Evolutionary conservation across 1,139 yeast species (phyloP), one percentile per base, ranked within the genome.

Genomic region (Nadsonia starkeyi-henricii): DNA sequence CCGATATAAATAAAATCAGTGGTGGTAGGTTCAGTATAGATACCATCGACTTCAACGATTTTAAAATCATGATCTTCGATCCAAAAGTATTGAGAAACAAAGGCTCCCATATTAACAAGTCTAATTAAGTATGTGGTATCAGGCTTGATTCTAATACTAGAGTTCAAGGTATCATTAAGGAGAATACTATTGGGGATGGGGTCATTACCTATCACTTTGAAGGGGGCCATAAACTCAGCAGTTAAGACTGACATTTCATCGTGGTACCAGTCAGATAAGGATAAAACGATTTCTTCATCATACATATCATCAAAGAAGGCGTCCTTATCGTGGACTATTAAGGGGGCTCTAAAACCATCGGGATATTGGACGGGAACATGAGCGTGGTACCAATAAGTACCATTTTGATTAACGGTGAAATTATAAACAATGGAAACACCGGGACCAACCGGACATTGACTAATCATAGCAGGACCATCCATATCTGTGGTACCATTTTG

Each of bases 181-280:
- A 86, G 69, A 56, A 83, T 62, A 61, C 79, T 79, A 58, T 82
- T 79, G 2, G 97, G 97, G 57, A 89, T 78, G 43, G 97, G 97
- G 66, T 89, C 97, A 37, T 96, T 95, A 55, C 97, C 97, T 4
- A 95, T 85, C 45, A 97, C 97, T 66, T 89, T 89, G 68, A 74
- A 81, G 54, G 82, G 66, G 55, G 71, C 75, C 68, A 85, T 62
- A 68, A 88, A 88, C 45, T 53, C 52, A 19, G 60, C 57, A 53
- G 73, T 66, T 56, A 88, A 71, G 20, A 62, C 73, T 45, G 72
- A 72, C 44, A 81, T 71, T 48, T 71, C 67, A 39, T 75, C 71
- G 63, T 86, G 95, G 67, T 89, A 89, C 93, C 95, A 88, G 57
- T 89, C 97, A 44, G 81, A 69, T 42, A 89, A 59, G 9, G 82